Evolutionary conservation across 2,329 filamentous ascomycete species (phyloP), one percentile per base, ranked within the genome.

Genomic region (Alternaria triticina): DNA sequence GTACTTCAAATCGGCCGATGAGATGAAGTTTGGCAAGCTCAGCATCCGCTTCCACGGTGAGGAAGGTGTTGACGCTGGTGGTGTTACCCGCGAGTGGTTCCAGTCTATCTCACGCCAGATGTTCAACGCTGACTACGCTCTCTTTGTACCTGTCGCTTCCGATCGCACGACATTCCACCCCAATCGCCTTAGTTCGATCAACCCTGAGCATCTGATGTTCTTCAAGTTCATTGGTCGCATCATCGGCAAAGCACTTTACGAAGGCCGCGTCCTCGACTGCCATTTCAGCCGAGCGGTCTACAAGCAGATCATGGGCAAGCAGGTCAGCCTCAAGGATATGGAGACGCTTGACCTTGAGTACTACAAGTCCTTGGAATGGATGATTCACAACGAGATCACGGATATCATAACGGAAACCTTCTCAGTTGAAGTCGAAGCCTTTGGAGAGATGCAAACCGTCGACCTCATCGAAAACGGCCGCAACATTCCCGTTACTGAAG

Each of bases 221-320:
- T 99, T 99, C 88, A 98, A 98, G 79, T 99, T 99, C 82, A 97
- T 99, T 74, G 96, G 96, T 45, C 92, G 96, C 54, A 94, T 99
- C 81, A 99, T 99, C 72, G 96, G 96, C 74, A 99, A 99, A 82
- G 96, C 96, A 40, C 86, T 99, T 52, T 99, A 98, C 80, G 96
- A 99, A 83, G 93, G 93, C 49, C 92, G 96, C 60, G 90, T 99
- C 36, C 89, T 99, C 28, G 96, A 99, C 80, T 99, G 96, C 81
- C 97, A 98, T 86, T 99, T 99, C 84, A 98, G 95, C 82, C 90
- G 96, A 77, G 96, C 96, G 13, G 95, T 99, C 55, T 99, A 99
- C 86, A 98, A 98, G 84, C 91, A 93, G 70, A 97, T 99, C 68
- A 88, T 99, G 27, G 93, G 96, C 77, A 97, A 96, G 79, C 89